A percentile compares a stretch with the other conserved stretches of the same genome.
Evolutionary conservation across 192 early-diverging fungal species (phyloP).

Genomic region (Pilaira anomala): DNA sequence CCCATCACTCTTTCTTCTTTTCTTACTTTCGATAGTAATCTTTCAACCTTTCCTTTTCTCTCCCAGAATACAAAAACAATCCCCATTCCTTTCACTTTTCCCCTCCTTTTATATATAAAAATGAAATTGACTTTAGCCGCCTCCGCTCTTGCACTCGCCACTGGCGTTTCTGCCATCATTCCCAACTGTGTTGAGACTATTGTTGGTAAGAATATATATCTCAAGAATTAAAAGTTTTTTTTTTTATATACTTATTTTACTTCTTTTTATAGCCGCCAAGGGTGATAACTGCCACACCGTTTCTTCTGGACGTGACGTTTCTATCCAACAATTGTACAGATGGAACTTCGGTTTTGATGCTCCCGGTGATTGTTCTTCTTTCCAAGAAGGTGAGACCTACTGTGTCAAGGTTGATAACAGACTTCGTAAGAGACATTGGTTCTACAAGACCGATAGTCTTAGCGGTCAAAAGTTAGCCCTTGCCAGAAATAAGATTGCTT

Average conservation of each 20-base stretch:
- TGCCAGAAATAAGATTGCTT: constrained; percentile 15
- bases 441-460: neutral
- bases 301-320: neutral
- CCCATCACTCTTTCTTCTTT: neutral
- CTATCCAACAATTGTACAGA: neutral
- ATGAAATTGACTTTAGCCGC: constrained; percentile 36
- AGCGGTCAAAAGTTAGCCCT: constrained; percentile 12
- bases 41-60: neutral
- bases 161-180: constrained; percentile 9
- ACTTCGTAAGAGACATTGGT: constrained; percentile 12
- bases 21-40: neutral
- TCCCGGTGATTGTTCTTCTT: constrained; percentile 7
- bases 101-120: constrained; percentile 19
- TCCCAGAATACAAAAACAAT: neutral
- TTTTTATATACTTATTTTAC: neutral
- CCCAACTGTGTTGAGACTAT: constrained; percentile 5
- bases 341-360: constrained; percentile 14
- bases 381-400: constrained; percentile 19
- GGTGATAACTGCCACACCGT: constrained; percentile 17
- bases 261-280: neutral
- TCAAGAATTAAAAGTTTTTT: neutral
- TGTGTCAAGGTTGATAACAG: constrained; percentile 11
- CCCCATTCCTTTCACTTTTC: constrained; percentile 14
- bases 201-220: constrained; percentile 10
- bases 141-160: constrained; percentile 23